Evolutionary conservation across 2,329 filamentous ascomycete genomes (phyloP).

Genomic region (Coniosporium tulheliwenetii): DNA sequence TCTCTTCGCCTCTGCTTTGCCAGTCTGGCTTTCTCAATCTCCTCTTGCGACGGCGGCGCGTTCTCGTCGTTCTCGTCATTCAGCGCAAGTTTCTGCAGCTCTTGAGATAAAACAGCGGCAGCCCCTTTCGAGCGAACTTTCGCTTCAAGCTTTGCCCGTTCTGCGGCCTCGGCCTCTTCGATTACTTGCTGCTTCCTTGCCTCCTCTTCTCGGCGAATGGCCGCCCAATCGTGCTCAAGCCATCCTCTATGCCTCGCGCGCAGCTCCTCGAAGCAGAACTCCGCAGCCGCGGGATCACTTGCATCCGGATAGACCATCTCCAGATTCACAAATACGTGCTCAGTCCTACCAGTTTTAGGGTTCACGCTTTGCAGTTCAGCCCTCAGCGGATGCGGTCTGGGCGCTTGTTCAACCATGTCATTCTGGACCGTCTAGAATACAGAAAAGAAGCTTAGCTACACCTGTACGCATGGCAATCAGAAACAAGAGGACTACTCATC

Average conservation of each 20-base stretch:
- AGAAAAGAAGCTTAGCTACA: no score
- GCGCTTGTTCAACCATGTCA: no score
- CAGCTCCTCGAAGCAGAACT: slow-evolving; percentile 85
- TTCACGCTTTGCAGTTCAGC: slow-evolving; percentile 72
- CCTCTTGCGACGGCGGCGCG: slow-evolving; percentile 27
- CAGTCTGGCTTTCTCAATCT: slow-evolving; percentile 41
- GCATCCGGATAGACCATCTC: slow-evolving; percentile 71
- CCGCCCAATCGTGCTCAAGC: slow-evolving; percentile 38
- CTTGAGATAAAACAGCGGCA: slow-evolving; percentile 1
- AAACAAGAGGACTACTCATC: no score
- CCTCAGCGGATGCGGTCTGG: slow-evolving; percentile 49
- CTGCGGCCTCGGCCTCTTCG: neutral
- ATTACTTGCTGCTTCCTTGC: slow-evolving; percentile 1
- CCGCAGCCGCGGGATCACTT: slow-evolving; percentile 48
- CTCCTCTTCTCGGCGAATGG: slow-evolving; percentile 17
- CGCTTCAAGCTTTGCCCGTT: neutral
- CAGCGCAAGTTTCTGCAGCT: slow-evolving; percentile 11
- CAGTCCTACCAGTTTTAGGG: slow-evolving; percentile 64
- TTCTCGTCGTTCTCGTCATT: slow-evolving; percentile 33
- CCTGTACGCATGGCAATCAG: no score
- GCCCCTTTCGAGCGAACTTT: slow-evolving; percentile 6
- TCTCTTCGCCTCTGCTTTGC: slow-evolving; percentile 31
- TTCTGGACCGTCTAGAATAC: no score
- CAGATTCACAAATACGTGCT: slow-evolving; percentile 77
- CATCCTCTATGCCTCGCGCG: slow-evolving; percentile 62